Conservation (phyloP, 2,329 filamentous ascomycete genomes). For the Truncatella angustata region DNA sequence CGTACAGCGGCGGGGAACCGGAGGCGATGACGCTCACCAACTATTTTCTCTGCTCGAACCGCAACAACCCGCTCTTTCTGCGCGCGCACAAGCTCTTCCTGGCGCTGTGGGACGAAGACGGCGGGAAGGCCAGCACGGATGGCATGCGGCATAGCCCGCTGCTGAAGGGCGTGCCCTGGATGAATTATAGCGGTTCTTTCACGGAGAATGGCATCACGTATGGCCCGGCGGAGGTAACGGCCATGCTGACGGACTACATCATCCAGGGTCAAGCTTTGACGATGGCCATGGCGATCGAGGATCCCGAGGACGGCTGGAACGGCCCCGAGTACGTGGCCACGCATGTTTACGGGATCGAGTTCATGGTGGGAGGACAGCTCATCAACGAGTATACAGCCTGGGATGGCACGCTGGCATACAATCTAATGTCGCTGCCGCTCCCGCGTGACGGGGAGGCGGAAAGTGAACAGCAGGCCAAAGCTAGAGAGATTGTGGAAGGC, state of each 20-base stretch:
- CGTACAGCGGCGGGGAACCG: conserved; percentile 39
- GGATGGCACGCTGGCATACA: conserved; percentile 47
- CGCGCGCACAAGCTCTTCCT: conserved; percentile 48
- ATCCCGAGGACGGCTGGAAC: conserved; percentile 50
- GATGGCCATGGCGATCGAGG: conserved; percentile 50
- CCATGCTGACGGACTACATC: conserved; percentile 54
- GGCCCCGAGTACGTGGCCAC: conserved; percentile 49
- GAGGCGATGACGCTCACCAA: conserved; percentile 40
- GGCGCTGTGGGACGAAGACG: conserved; percentile 44
- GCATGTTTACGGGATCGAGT: conserved; percentile 49
- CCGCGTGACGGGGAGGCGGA: conserved; percentile 37
- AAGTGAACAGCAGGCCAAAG: conserved; percentile 43
- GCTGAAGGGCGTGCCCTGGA: conserved; percentile 41
- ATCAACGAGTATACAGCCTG: conserved; percentile 52
- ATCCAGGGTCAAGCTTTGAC: conserved; percentile 53
- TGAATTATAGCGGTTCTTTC: conserved; percentile 27
- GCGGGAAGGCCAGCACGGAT: conserved; percentile 46
- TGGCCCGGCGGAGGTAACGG: conserved; percentile 33
- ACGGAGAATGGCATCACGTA: conserved; percentile 9
- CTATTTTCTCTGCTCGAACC: conserved; percentile 42
- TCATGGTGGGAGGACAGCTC: conserved; percentile 48
- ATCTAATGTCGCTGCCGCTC: conserved; percentile 44
- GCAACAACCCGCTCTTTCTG: conserved; percentile 43
- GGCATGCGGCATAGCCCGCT: conserved; percentile 48
- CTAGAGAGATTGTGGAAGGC: conserved; percentile 49